Evolutionary conservation across 2,329 filamentous ascomycete species (phyloP).

Genomic region (Alternaria brassicae): DNA sequence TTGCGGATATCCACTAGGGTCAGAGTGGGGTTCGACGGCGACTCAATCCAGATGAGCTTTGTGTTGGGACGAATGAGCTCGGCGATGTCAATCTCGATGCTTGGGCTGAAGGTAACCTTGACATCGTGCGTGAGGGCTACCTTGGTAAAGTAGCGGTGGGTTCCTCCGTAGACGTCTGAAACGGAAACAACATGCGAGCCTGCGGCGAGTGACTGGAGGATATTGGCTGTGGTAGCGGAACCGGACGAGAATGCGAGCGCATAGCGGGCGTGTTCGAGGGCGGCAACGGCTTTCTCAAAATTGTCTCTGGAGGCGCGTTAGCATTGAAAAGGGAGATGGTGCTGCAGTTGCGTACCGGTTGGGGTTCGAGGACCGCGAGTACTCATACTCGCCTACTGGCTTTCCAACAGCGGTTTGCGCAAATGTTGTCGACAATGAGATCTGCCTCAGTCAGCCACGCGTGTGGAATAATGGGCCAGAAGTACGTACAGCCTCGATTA

Average conservation of each 20-base stretch:
- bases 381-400: constrained; percentile 89
- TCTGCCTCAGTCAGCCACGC: constrained; percentile 55
- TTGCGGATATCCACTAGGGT: constrained; percentile 90
- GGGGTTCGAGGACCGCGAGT: constrained; percentile 91
- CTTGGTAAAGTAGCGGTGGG: constrained; percentile 98
- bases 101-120: constrained; percentile 90
- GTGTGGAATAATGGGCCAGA: not conserved
- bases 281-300: constrained; percentile 90
- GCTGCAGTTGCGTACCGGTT: constrained; percentile 65
- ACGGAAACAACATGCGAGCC: constrained; percentile 96
- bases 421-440: constrained; percentile 95
- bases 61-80: constrained; percentile 87
- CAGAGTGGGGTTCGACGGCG: constrained; percentile 92
- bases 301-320: constrained; percentile 67
- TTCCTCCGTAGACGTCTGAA: constrained; percentile 97
- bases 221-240: constrained; percentile 89
- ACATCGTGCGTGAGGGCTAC: constrained; percentile 95
- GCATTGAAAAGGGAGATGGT: not conserved
- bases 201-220: constrained; percentile 88
- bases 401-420: constrained; percentile 88
- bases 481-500: constrained; percentile 77
- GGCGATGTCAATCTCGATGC: constrained; percentile 86
- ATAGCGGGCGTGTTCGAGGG: constrained; percentile 89
- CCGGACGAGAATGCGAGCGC: constrained; percentile 95
- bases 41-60: constrained; percentile 96